These are phyloP conservation scores for Gloeopeniophorella convolvens DNA, from an alignment of 768 basidiomycete genomes.

Conservation along the genomic window DNA sequence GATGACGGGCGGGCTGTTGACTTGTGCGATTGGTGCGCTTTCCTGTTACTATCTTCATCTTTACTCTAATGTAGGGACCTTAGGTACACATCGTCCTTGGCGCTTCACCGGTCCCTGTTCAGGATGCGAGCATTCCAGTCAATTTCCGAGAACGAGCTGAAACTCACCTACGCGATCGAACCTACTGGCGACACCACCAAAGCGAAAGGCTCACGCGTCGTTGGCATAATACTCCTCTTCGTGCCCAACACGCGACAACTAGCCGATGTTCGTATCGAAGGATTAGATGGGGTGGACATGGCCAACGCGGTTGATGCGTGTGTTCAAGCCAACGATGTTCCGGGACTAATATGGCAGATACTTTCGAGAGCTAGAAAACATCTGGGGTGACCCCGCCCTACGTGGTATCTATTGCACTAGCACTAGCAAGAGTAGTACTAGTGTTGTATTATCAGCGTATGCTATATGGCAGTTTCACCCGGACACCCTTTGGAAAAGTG, in stretches of 20 bases:
- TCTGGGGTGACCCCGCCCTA: background rate
- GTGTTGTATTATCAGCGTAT: too few relatives aligned
- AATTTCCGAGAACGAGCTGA: slow-evolving; percentile 71
- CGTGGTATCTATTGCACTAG: background rate
- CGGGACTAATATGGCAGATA: slow-evolving; percentile 56
- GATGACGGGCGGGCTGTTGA: slow-evolving; percentile 60
- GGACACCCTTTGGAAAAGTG: too few relatives aligned
- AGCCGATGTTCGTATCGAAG: slow-evolving; percentile 50
- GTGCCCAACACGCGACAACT: slow-evolving; percentile 62
- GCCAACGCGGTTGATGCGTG: slow-evolving; percentile 56
- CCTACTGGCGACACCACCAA: slow-evolving; percentile 18
- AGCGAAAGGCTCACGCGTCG: slow-evolving; percentile 26
- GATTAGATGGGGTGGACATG: slow-evolving; percentile 45
- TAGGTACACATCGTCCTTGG: slow-evolving; percentile 69
- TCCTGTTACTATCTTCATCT: background rate
- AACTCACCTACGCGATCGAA: slow-evolving; percentile 55
- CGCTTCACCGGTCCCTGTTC: slow-evolving; percentile 55
- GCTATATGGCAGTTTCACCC: too few relatives aligned
- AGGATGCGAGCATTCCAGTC: slow-evolving; percentile 53
- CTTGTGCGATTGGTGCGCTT: slow-evolving; percentile 62
- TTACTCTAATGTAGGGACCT: background rate
- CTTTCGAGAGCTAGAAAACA: slow-evolving; percentile 39
- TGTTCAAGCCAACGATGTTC: slow-evolving; percentile 57
- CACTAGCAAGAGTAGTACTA: too few relatives aligned
- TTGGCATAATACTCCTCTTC: slow-evolving; percentile 58